Percentiles rank a stretch among this genome's conserved stretches.
phyloP scores from a whole-genome alignment of 1,284 basidiomycete genomes.

The Ganoderma sinense region DNA sequence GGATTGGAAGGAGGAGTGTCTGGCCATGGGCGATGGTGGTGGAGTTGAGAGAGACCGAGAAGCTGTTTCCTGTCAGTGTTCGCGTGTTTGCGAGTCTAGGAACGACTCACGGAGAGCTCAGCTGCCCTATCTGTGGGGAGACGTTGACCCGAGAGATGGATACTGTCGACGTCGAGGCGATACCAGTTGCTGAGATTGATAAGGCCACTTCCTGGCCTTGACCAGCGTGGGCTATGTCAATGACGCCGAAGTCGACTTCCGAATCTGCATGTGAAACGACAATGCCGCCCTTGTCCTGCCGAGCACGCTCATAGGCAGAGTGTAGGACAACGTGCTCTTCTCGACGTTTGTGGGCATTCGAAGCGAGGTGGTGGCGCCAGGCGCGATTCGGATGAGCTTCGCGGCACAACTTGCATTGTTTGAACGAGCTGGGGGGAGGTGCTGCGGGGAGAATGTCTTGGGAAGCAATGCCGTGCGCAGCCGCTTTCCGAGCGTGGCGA shows the following conservation, averaged over 20 bases:
- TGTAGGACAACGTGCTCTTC: neutral
- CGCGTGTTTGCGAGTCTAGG: too few relatives aligned
- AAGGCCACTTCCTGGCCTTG: slow-evolving; percentile 30
- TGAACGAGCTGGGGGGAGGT: slow-evolving; percentile 5
- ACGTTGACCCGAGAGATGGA: neutral
- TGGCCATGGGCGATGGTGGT: neutral
- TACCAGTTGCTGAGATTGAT: neutral
- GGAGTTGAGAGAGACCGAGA: neutral
- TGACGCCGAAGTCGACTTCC: slow-evolving; percentile 45
- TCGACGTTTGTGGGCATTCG: neutral
- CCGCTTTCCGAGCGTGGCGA: neutral
- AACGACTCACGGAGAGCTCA: neutral
- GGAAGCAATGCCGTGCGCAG: neutral
- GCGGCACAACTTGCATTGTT: slow-evolving; percentile 5
- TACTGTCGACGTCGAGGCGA: neutral
- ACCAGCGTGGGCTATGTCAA: slow-evolving; percentile 38
- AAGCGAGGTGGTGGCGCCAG: neutral
- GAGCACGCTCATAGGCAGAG: slow-evolving; percentile 34
- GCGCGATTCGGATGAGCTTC: neutral
- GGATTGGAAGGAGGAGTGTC: slow-evolving; percentile 10
- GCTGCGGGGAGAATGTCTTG: slow-evolving; percentile 5
- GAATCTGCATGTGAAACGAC: slow-evolving; percentile 29
- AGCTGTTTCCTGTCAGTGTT: neutral
- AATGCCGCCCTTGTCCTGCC: slow-evolving; percentile 35
- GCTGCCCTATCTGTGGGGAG: neutral